Percentiles rank a stretch among this genome's conserved stretches.
Evolutionary conservation across 202 grass and related monocot species (phyloP).

Genomic region (Elaeis oleifera): DNA sequence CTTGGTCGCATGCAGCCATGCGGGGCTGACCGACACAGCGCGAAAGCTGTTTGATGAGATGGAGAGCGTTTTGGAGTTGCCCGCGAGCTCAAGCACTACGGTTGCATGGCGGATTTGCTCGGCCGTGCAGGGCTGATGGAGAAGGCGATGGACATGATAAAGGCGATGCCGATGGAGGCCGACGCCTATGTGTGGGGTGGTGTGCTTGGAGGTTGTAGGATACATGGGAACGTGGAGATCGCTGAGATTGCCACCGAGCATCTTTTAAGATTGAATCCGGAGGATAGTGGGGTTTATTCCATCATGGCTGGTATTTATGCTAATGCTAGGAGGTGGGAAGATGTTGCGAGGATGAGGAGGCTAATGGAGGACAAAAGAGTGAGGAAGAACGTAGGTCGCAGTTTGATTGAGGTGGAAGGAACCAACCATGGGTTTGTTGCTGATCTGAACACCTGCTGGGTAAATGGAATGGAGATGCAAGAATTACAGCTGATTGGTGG

Average conservation of each 20-base stretch:
- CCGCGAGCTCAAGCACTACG: conserved; percentile 57
- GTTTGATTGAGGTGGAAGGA: conserved; percentile 24
- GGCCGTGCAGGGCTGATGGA: conserved; percentile 43
- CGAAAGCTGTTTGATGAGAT: conserved; percentile 40
- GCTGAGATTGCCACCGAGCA: conserved; percentile 40
- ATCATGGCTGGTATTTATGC: conserved; percentile 47
- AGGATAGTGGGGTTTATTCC: conserved; percentile 52
- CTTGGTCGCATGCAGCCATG: conserved; percentile 53
- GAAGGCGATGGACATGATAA: conserved; percentile 48
- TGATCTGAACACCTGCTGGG: not conserved
- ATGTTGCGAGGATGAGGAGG: conserved; percentile 47
- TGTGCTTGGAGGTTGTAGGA: conserved; percentile 59
- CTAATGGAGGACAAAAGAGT: conserved; percentile 33
- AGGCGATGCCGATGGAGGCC: conserved; percentile 39
- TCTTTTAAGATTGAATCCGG: conserved; percentile 39
- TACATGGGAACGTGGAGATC: conserved; percentile 38
- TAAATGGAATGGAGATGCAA: not conserved
- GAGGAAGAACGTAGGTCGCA: conserved; percentile 39
- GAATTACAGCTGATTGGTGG: too few relatives aligned
- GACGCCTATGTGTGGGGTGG: conserved; percentile 53
- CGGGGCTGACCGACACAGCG: conserved; percentile 39
- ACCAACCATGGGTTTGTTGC: not conserved
- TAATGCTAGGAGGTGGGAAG: conserved; percentile 44
- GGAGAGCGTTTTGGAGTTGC: conserved; percentile 29
- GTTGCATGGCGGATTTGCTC: conserved; percentile 62